Percentiles rank a stretch among this genome's conserved stretches.
These are phyloP conservation scores for Begonia peltatifolia DNA, from an alignment of 306 rosid genomes.

Conservation along the genomic window DNA sequence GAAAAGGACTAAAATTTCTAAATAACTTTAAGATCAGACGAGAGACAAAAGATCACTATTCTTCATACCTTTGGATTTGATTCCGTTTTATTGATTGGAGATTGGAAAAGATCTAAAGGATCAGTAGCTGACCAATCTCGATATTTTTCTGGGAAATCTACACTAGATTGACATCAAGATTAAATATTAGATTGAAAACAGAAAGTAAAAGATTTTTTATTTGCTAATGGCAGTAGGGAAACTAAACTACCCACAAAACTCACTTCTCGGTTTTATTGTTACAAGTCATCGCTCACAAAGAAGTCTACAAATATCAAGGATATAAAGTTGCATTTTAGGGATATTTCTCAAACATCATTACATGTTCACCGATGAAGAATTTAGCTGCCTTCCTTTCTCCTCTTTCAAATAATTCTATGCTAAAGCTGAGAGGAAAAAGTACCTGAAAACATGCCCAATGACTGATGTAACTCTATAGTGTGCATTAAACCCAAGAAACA, in stretches of 20 bases:
- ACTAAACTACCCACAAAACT: too few relatives aligned
- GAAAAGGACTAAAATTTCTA: slow-evolving; percentile 11
- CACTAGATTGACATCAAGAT: slow-evolving; percentile 47
- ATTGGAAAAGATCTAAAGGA: slow-evolving; percentile 82
- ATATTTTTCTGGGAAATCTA: slow-evolving; percentile 73
- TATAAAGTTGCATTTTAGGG: too few relatives aligned
- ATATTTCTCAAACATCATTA: too few relatives aligned
- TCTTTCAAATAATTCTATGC: neutral
- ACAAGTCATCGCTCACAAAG: neutral
- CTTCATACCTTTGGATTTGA: slow-evolving; percentile 76
- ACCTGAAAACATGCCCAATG: slow-evolving; percentile 97
- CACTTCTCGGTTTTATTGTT: too few relatives aligned
- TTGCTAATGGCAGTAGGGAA: too few relatives aligned
- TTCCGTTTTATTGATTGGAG: slow-evolving; percentile 54
- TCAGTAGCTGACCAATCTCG: slow-evolving; percentile 77
- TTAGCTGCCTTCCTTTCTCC: too few relatives aligned
- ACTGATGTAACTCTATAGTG: slow-evolving; percentile 80
- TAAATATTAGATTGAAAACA: slow-evolving; percentile 15
- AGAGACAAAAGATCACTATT: neutral
- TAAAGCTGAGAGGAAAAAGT: slow-evolving; percentile 12
- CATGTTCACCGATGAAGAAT: too few relatives aligned
- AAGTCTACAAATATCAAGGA: too few relatives aligned
- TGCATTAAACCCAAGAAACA: slow-evolving; percentile 38
- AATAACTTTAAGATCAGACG: neutral
- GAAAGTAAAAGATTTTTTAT: too few relatives aligned